Base-by-base conservation (phyloP, 176 grass and related monocot species). In the Eremochloa ophiuroides region DNA sequence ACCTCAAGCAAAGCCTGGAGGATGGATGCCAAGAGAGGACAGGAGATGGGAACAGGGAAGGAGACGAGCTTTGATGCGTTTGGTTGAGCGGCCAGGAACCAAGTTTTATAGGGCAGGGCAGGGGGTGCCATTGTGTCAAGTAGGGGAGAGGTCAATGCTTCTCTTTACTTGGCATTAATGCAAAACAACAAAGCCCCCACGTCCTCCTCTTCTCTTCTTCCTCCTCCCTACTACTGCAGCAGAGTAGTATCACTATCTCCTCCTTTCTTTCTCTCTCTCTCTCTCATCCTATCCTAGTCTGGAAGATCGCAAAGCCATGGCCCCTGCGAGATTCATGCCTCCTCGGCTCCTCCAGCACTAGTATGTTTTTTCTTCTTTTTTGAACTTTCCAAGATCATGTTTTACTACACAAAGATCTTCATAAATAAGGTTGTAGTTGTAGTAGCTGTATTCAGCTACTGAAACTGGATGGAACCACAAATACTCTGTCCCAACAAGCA, bases 141-240 rank as follows among this genome's bases (percentile, higher is more conserved):
- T 69, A 65, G 83, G 37, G 75, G 82, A 62, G 88, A 90, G 85
- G 85, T 88, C 90, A 92, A 92, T 89, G 89, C 66, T 91, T 80
- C 80, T 76, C 64, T 86, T 76, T 74, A 84, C 68, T 91, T 76
- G 48, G 66, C 66, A 83, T 87, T 75, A 85, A 86, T 88, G 80
- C 78, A 83, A 84, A 66, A 85, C 77, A 75, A 85, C 66, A 85
- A 85, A 64, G 61, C 42, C 25, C 81, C 68, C 66, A 25, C 81
- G 39, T 62, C 61, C 50, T 42, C 66, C 8, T 72, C 74, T 62
- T 34, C 23, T 40, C 34, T 50, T 48, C 37, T 42, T 65, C 39
- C 37, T 41, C 38, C 35, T 34, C 66, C 64, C 33, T 9, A 7
- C 64, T 37, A 66, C 63, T 66, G 60, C 35, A 37, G 3, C 35